These are phyloP conservation scores for Xerocomus nothofagi DNA, from an alignment of 1,284 basidiomycete species.

Conservation along the genomic window DNA sequence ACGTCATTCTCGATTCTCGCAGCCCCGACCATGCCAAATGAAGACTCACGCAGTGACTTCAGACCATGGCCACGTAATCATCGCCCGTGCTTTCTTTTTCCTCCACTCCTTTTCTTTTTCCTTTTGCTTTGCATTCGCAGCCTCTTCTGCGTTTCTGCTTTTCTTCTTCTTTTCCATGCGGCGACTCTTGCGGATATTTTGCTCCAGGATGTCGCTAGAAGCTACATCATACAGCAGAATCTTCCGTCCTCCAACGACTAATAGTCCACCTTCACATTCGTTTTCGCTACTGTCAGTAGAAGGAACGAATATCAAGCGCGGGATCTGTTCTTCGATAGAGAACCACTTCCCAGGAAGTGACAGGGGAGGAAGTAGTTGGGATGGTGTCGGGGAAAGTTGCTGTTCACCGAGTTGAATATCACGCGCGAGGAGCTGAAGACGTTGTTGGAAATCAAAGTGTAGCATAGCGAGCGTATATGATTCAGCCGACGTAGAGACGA, in stretches of 20 bases:
- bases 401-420: slow-evolving; percentile 49
- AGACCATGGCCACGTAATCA: slow-evolving; percentile 72
- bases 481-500: slow-evolving; percentile 51
- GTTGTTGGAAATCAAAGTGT: slow-evolving; percentile 62
- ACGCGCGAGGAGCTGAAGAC: slow-evolving; percentile 60
- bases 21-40: neutral
- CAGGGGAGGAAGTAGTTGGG: slow-evolving; percentile 50
- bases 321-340: slow-evolving; percentile 31
- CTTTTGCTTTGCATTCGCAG: slow-evolving; percentile 50
- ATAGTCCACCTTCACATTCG: slow-evolving; percentile 58
- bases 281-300: slow-evolving; percentile 26
- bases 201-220: slow-evolving; percentile 45
- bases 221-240: slow-evolving; percentile 61
- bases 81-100: slow-evolving; percentile 51
- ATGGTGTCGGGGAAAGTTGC: slow-evolving; percentile 56
- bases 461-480: slow-evolving; percentile 65
- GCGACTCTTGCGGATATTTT: slow-evolving; percentile 53
- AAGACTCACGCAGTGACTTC: slow-evolving; percentile 58
- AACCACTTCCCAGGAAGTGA: slow-evolving; percentile 36
- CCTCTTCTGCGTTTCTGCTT: slow-evolving; percentile 41
- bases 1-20: neutral
- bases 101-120: slow-evolving; percentile 53
- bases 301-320: slow-evolving; percentile 28
- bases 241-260: slow-evolving; percentile 65
- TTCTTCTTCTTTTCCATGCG: slow-evolving; percentile 51